These are phyloP conservation scores for Poa pratensis DNA, from an alignment of 176 grass and related monocot species.

Conservation along the genomic window DNA sequence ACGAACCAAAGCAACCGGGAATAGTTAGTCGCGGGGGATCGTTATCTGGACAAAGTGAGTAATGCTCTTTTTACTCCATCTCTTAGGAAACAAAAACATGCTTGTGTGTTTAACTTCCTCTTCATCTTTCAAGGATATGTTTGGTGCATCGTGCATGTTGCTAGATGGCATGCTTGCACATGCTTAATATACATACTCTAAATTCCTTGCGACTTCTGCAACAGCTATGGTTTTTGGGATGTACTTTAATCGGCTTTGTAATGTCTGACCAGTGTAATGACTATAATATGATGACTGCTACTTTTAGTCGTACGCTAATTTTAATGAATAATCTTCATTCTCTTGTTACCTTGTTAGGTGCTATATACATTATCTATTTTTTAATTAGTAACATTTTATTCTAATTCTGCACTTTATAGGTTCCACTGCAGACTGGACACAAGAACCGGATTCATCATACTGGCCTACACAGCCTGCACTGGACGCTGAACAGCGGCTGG, in stretches of 20 bases:
- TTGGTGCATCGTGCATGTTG: constrained; percentile 6
- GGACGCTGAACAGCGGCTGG: constrained; percentile 48
- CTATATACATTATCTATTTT: constrained; percentile 7
- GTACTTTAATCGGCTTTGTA: not conserved
- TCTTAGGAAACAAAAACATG: not conserved
- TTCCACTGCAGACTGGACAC: constrained; percentile 69
- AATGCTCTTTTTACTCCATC: constrained; percentile 21
- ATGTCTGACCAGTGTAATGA: constrained; percentile 14
- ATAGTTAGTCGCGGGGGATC: constrained; percentile 46
- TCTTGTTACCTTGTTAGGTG: constrained; percentile 20
- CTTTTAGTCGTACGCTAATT: not conserved
- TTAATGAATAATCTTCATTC: constrained; percentile 19
- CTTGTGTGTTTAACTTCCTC: not conserved
- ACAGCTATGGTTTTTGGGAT: not conserved
- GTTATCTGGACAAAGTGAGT: constrained; percentile 75
- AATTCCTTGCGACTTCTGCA: not conserved
- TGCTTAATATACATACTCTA: constrained; percentile 14
- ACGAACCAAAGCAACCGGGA: constrained; percentile 54
- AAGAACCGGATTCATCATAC: constrained; percentile 44
- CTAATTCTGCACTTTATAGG: constrained; percentile 40
- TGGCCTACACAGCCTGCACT: constrained; percentile 53
- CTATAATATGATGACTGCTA: not conserved
- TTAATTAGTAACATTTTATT: not conserved
- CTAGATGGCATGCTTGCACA: constrained; percentile 16
- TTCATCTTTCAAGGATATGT: not conserved